Conservation (phyloP, 2,329 filamentous ascomycete genomes). For the Aspergillus quadricinctus region DNA sequence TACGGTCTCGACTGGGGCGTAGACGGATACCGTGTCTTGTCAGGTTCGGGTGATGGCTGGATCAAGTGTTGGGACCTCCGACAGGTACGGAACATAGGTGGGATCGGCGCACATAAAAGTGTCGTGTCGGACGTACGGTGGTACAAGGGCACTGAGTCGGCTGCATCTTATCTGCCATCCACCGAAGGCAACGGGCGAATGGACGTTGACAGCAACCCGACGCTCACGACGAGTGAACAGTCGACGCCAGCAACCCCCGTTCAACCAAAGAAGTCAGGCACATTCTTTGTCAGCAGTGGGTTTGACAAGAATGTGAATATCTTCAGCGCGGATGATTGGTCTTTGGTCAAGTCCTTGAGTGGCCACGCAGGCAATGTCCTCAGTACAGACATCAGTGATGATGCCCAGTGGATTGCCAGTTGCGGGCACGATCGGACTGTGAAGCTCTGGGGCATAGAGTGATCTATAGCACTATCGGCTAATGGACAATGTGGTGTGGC, state of each 20-base stretch:
- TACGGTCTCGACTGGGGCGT: slow-evolving; percentile 88
- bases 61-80: slow-evolving; percentile 97
- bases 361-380: slow-evolving; percentile 91
- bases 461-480: slow-evolving; percentile 48
- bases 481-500: neutral
- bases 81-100: slow-evolving; percentile 76
- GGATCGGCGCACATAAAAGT: slow-evolving; percentile 84
- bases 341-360: slow-evolving; percentile 76
- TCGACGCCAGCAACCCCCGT: slow-evolving; percentile 28
- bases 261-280: slow-evolving; percentile 79
- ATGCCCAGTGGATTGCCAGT: slow-evolving; percentile 89
- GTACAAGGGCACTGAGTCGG: slow-evolving; percentile 83
- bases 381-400: slow-evolving; percentile 79
- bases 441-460: slow-evolving; percentile 91
- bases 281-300: slow-evolving; percentile 84
- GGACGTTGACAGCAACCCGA: slow-evolving; percentile 26
- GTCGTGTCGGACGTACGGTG: slow-evolving; percentile 90
- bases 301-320: slow-evolving; percentile 96
- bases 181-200: slow-evolving; percentile 57
- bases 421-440: slow-evolving; percentile 92
- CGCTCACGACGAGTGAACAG: slow-evolving; percentile 11
- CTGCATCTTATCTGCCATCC: slow-evolving; percentile 57
- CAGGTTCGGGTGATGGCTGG: slow-evolving; percentile 89
- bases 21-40: slow-evolving; percentile 89
- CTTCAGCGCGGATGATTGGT: slow-evolving; percentile 96